A percentile compares a stretch with the other conserved stretches of the same genome.
Conservation (phyloP, 2,329 filamentous ascomycete genomes). For the Sporothrix pseudoabietina region DNA sequence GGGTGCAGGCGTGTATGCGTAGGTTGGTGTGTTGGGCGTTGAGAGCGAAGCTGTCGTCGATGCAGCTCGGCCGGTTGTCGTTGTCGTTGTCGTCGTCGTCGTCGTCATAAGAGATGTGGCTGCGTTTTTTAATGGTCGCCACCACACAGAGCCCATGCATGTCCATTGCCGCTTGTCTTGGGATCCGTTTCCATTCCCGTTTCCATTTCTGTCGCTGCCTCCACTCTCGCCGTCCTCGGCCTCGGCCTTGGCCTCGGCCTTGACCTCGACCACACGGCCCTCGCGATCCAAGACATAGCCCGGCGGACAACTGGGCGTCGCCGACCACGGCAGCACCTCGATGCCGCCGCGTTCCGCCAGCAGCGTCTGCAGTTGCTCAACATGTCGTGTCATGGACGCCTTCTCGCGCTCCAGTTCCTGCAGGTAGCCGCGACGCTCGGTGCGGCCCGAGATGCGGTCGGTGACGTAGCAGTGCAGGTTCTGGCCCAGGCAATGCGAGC, state of each 20-base stretch:
- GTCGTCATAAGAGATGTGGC: background rate
- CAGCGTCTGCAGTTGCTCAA: slow-evolving; percentile 69
- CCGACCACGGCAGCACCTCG: slow-evolving; percentile 56
- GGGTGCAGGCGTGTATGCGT: slow-evolving; percentile 13
- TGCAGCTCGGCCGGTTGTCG: background rate
- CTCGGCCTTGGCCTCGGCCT: slow-evolving; percentile 2
- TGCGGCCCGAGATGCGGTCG: slow-evolving; percentile 81
- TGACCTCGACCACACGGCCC: slow-evolving; percentile 35
- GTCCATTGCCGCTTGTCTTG: slow-evolving; percentile 40
- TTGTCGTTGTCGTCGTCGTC: no score
- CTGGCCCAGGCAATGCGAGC: slow-evolving; percentile 77
- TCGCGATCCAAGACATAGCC: slow-evolving; percentile 38
- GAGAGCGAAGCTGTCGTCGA: background rate
- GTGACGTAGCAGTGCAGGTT: slow-evolving; percentile 80
- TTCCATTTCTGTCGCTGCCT: background rate
- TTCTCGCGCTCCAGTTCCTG: slow-evolving; percentile 75
- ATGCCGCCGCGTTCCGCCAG: slow-evolving; percentile 60
- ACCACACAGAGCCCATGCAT: slow-evolving; percentile 44
- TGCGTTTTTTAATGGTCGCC: background rate
- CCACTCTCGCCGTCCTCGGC: background rate
- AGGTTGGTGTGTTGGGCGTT: background rate
- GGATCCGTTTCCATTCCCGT: background rate
- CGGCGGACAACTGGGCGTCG: slow-evolving; percentile 38
- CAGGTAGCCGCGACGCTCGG: slow-evolving; percentile 75
- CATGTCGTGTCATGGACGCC: slow-evolving; percentile 64